Base-by-base conservation (phyloP, 805 yeast species). In the Yamadazyma paraphyllophila region DNA sequence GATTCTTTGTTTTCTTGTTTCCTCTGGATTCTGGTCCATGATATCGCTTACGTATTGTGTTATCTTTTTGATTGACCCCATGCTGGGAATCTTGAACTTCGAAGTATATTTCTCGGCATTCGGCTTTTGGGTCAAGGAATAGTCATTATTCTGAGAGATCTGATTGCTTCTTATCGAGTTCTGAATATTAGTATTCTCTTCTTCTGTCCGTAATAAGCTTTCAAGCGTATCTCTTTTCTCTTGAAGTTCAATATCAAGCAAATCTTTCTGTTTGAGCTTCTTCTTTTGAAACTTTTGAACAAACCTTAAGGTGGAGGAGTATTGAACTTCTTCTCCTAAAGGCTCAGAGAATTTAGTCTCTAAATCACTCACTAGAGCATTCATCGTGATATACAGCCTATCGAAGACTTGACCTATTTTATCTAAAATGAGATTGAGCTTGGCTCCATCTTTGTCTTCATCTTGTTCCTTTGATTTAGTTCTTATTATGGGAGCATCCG, bases 321-420 rank as follows among this genome's bases (percentile, higher is more conserved):
- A 77, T 56, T 83, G 88, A 1, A 81, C 88, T n/a, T 81, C 78
- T 57, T 84, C 89, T 1, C 83, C 83, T 39, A 83, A 63, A 2
- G 88, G 88, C 58, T 83, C 89, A 7, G 80, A 74, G 54, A 82
- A 83, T 44, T 80, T 79, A 1, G 80, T 74, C 42, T 78, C 80
- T 41, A 84, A 62, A 31, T 77, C 76, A 10, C 71, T 63, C 4
- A 81, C 76, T 9, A 84, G 69, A 1, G 75, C 60, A 54, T 81
- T 69, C 50, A 81, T 67, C n/a, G 81, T 59, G 50, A 80, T 60
- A 57, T 72, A 74, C 38, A 77, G 80, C 33, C 83, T 77, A 62
- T 94, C 98, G 51, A 88, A 82, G 1, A 90, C 85, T 57, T 87
- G 90, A 1, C 98, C 97, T 25, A 89, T 79, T 50, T 82, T 81